Evolutionary conservation across 495 filamentous ascomycete genomes (phyloP).

Genomic region (Lophiostoma macrostomum): DNA sequence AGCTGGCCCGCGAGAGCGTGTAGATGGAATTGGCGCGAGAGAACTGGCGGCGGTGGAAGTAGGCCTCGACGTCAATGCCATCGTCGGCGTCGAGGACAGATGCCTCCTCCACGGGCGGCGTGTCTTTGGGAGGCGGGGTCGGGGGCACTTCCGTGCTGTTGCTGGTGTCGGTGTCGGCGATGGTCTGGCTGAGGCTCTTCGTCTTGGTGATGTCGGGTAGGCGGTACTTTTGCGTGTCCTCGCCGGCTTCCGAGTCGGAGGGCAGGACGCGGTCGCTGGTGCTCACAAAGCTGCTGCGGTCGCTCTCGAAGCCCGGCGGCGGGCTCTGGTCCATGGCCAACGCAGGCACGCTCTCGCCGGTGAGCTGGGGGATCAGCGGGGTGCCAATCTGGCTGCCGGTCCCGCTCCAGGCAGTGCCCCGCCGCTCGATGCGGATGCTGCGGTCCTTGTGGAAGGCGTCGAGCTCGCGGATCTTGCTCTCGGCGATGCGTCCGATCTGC

Average conservation of each 20-base stretch:
- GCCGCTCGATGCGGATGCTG: constrained; percentile 31
- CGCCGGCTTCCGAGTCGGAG: constrained; percentile 44
- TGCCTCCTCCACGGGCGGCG: constrained; percentile 46
- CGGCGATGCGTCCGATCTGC: constrained; percentile 67
- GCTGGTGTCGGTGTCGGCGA: constrained; percentile 10
- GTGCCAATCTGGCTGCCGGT: constrained; percentile 24
- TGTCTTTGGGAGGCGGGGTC: constrained; percentile 43
- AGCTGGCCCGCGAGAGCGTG: constrained; percentile 83
- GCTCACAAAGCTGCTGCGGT: constrained; percentile 40
- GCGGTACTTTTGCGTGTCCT: constrained; percentile 64
- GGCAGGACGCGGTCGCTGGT: constrained; percentile 37
- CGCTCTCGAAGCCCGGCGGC: constrained; percentile 37
- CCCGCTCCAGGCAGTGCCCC: constrained; percentile 34
- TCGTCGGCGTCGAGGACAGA: constrained; percentile 40
- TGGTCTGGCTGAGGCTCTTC: constrained; percentile 47
- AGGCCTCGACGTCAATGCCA: constrained; percentile 49
- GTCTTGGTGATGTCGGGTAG: constrained; percentile 63
- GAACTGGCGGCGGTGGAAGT: constrained; percentile 50
- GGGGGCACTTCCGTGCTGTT: constrained; percentile 5
- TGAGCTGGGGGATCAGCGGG: constrained; percentile 36
- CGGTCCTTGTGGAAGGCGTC: constrained; percentile 35
- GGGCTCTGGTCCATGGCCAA: constrained; percentile 33
- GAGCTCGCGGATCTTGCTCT: constrained; percentile 62
- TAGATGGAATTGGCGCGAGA: constrained; percentile 73
- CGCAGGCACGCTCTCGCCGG: constrained; percentile 44